Base-by-base conservation (phyloP, 1,284 basidiomycete genomes). In the Tremellales sp. region DNA sequence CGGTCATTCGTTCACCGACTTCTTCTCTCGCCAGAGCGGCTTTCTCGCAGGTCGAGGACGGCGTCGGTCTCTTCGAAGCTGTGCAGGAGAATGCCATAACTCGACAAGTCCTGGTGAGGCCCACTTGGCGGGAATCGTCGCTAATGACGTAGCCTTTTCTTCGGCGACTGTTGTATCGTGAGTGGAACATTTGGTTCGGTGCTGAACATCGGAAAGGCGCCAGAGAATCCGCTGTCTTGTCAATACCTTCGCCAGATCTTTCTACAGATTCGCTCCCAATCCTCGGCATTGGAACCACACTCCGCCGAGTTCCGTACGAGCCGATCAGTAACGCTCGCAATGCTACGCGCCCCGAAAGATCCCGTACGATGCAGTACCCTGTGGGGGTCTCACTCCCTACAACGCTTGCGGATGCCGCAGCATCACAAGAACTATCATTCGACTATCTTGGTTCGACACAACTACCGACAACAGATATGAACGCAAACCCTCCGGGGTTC, bases 21-120 rank as follows among this genome's bases (percentile, higher is more conserved):
- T 46, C 48, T 2, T 50, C 43, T 13, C 44, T 53, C 2, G 48
- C 51, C 5, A 12, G 29, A 3, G 51, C 51, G 5, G 47, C 43
- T 5, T 14, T 45, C 19, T n/a, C 19, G 10, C 46, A 45, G 28
- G 16, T 42, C 22, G 40, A 42, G 22, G 40, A 42, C n/a, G 40
- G 40, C 6, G 24, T 28, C 28, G 13, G 27, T 8, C 28, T 42
- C 12, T 42, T 42, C 22, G 27, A 42, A n/a, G 35, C 31, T n/a
- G 29, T 47, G 6, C 38, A 39, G 4, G 40, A 36, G n/a, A 40
- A 29, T n/a, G 28, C 16, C 19, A 25, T 18, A 7, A 29, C 40
- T 18, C 19, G 40, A 21, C 26, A 42, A 25, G 14, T 28, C 16
- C n/a, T 42, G 12, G 40, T 42, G 12, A 31, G 40, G 28, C 14